These are phyloP conservation scores for Dipteronia sinensis DNA, from an alignment of 345 rosid species.

Conservation along the genomic window DNA sequence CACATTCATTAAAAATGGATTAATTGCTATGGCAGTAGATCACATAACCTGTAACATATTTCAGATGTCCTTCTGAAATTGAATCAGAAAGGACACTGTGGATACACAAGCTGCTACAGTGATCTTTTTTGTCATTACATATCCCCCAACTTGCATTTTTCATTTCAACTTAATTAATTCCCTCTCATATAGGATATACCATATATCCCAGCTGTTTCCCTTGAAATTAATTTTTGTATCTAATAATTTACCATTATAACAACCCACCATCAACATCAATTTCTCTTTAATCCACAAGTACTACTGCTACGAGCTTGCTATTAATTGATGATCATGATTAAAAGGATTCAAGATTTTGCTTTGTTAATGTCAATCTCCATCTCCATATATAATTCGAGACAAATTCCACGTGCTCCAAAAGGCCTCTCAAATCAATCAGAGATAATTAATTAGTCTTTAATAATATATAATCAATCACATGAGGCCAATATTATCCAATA, in stretches of 20 bases:
- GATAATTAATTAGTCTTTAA: background rate
- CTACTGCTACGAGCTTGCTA: too few species aligned
- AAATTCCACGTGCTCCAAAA: background rate
- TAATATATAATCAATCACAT: background rate
- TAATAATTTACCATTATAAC: background rate
- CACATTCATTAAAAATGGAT: background rate
- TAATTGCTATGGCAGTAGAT: background rate
- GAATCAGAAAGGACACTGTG: slow-evolving; percentile 1
- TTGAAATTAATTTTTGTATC: background rate
- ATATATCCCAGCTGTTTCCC: background rate
- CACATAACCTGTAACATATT: background rate
- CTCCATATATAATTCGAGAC: background rate
- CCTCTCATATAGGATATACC: background rate
- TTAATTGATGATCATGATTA: background rate
- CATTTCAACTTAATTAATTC: background rate
- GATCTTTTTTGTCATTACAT: background rate
- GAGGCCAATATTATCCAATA: slow-evolving; percentile 2
- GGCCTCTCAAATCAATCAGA: background rate
- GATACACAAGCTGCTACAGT: background rate
- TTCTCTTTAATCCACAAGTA: background rate
- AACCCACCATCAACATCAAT: background rate
- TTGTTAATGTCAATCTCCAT: background rate
- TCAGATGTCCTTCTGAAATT: background rate
- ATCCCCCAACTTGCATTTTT: slow-evolving; percentile 7
- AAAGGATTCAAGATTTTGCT: background rate